Evolutionary conservation across 2,329 filamentous ascomycete species (phyloP), one percentile per base, ranked within the genome.

Genomic region (Thermomyces lanuginosus): DNA sequence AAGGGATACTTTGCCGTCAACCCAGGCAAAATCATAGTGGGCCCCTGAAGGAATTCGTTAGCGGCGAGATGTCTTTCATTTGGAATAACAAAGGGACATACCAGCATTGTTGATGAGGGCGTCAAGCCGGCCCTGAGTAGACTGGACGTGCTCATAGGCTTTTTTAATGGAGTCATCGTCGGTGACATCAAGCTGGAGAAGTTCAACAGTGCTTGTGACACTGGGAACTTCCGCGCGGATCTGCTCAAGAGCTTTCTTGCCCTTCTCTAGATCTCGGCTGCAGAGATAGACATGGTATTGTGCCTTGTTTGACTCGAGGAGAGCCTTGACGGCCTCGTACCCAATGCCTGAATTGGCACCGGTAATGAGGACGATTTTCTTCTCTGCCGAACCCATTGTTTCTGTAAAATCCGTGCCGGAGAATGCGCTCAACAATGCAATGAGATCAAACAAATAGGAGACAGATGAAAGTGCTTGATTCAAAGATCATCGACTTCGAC

Each of bases 301-400:
- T 6, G 47, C 49, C 0, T 16, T 22, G 2, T 42, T 16, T 0
- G 69, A 67, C 7, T 48, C 35, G 22, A 58, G 50, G 0, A 76
- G 49, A 1, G 66, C 61, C 34, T 64, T 69, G 26, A 72, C 60
- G 5, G 55, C 59, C 36, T 75, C 62, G 19, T 60, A 63, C 2
- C 72, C 72, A 11, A 76, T 59, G 9, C 70, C 70, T 0, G 62
- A 71, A 37, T 72, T 74, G 33, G 56, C 69, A 18, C 71, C 70
- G 2, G 70, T 74, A 35, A 74, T 60, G 22, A 74, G 45, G n/a
- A 72, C 43, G 32, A 67, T 51, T 21, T n/a, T n/a, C n/a, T n/a
- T n/a, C n/a, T n/a, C n/a, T n/a, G n/a, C n/a, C n/a, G n/a, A n/a
- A n/a, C n/a, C n/a, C n/a, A n/a, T n/a, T n/a, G n/a, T n/a, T n/a